phyloP scores from a whole-genome alignment of 257 asterid genomes.

The Rehmannia glutinosa region DNA sequence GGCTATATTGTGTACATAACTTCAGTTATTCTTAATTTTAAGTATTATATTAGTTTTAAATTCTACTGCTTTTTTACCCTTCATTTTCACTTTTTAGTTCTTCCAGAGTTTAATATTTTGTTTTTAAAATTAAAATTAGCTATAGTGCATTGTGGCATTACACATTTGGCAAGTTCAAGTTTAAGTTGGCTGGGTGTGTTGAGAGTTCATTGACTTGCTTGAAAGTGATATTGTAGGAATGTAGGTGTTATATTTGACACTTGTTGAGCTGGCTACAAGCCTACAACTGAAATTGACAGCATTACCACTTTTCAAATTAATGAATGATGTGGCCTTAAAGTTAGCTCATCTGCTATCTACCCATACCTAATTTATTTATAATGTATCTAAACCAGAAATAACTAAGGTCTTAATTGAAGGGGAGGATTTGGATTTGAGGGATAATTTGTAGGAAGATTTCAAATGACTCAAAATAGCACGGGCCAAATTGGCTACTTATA shows the following conservation, averaged over 20 bases:
- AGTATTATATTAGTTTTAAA: too few relatives aligned
- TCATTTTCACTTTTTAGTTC: too few relatives aligned
- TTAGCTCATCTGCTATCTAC: background rate
- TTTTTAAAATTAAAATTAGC: background rate
- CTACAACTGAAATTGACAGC: slow-evolving; percentile 12
- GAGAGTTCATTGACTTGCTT: background rate
- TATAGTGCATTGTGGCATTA: background rate
- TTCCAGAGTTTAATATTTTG: too few relatives aligned
- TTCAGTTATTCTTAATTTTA: too few relatives aligned
- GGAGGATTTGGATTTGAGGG: too few relatives aligned
- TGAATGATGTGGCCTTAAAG: background rate
- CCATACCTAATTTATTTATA: too few relatives aligned
- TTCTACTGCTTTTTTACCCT: background rate
- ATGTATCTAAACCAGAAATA: too few relatives aligned
- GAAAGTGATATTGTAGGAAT: slow-evolving; percentile 7
- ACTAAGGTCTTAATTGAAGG: too few relatives aligned
- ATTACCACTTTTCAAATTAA: background rate
- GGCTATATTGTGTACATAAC: background rate
- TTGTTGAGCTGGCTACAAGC: background rate
- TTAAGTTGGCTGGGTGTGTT: background rate
- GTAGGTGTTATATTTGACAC: background rate
- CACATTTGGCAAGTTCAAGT: background rate
- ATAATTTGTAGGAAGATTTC: too few relatives aligned
- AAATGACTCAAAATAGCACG: too few relatives aligned
- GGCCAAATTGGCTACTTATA: too few relatives aligned